Conservation (phyloP, 306 rosid genomes). For the Gleditsia sinensis region DNA sequence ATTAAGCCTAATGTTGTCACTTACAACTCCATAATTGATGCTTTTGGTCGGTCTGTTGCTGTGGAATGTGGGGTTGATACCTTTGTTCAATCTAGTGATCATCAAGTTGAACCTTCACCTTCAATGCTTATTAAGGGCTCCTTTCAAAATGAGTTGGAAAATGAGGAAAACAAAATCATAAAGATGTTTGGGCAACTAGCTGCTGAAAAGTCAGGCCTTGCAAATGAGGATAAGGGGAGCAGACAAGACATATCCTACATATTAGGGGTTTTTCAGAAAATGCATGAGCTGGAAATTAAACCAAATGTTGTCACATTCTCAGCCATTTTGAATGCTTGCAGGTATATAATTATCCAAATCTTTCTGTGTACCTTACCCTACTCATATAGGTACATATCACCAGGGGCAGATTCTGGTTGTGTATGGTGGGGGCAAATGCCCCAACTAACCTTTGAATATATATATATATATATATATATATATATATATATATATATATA, state of each 20-base stretch:
- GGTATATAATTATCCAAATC: conserved; percentile 46
- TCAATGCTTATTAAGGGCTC: conserved; percentile 22
- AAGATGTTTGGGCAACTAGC: conserved; percentile 57
- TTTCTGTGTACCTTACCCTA: neutral
- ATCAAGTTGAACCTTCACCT: conserved; percentile 23
- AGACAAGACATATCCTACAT: conserved; percentile 38
- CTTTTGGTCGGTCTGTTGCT: conserved; percentile 59
- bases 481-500: too few relatives aligned
- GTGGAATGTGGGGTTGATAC: conserved; percentile 38
- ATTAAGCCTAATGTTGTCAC: conserved; percentile 87
- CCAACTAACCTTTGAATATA: too few relatives aligned
- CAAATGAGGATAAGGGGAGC: conserved; percentile 41
- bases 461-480: too few relatives aligned
- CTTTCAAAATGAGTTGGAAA: conserved; percentile 13
- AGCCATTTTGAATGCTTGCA: conserved; percentile 94
- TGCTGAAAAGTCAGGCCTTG: conserved; percentile 57
- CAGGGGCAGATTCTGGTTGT: neutral
- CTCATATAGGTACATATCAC: neutral
- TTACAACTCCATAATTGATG: conserved; percentile 78
- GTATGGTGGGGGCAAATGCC: too few relatives aligned
- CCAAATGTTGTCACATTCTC: conserved; percentile 69
- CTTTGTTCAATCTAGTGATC: conserved; percentile 24
- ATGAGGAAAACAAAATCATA: conserved; percentile 33
- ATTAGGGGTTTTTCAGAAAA: conserved; percentile 64
- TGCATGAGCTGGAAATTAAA: conserved; percentile 53